Evolutionary conservation across 78 protist species (phyloP).

Genomic region (Polysphondylium violaceum): DNA sequence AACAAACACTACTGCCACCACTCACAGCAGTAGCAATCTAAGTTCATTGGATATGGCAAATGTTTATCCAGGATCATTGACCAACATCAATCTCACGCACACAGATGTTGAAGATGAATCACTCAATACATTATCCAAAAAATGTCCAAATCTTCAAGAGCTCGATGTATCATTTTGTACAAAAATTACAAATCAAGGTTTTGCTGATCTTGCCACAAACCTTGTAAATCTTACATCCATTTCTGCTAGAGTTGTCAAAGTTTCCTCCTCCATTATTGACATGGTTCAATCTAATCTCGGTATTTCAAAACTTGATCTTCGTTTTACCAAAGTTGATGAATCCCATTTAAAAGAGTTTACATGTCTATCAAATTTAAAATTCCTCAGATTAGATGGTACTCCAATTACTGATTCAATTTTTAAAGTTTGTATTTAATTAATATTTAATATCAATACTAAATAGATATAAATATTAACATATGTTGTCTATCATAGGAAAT

Average conservation of each 20-base stretch:
- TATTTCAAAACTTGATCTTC: constrained; percentile 13
- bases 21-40: not conserved
- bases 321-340: constrained; percentile 39
- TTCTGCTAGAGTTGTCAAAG: constrained; percentile 23
- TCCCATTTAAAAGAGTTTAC: not conserved
- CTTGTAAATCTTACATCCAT: not conserved
- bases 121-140: constrained; percentile 3
- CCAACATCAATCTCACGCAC: constrained; percentile 28
- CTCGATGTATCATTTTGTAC: constrained; percentile 52
- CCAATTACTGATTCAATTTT: constrained; percentile 30
- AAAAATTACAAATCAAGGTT: constrained; percentile 13
- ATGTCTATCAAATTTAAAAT: not conserved
- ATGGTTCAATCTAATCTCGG: not conserved
- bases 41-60: not conserved
- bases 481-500: not conserved
- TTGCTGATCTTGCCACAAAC: constrained; percentile 11
- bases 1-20: not conserved
- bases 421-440: not conserved
- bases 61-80: constrained; percentile 2
- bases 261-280: not conserved
- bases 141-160: constrained; percentile 37
- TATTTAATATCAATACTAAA: not conserved
- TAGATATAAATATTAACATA: not conserved
- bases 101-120: constrained; percentile 40
- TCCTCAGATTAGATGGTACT: constrained; percentile 36